Base-by-base conservation (phyloP, 371 early-diverging fungal genomes). In the Mortierella sp. region DNA sequence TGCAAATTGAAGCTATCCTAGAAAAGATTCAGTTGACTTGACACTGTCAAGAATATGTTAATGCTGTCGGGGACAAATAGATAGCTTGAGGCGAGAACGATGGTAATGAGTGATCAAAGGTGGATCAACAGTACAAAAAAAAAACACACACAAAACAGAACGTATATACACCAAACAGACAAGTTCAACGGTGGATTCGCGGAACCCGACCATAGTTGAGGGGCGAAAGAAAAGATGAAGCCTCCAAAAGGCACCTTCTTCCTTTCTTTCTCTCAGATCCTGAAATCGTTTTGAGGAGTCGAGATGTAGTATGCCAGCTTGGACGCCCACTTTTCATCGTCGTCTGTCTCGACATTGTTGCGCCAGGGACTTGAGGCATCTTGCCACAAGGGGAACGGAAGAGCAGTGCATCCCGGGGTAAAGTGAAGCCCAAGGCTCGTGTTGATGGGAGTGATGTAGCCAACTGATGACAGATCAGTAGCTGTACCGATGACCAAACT, bases 221-320 rank as follows among this genome's bases (percentile, higher is more conserved):
- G n/a, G n/a, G n/a, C n/a, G n/a, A n/a, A 34, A 10, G 34, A 34
- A 34, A 34, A 34, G 4, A 10, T 7, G 34, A 4, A 7, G 4
- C 34, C 10, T 34, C 34, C 34, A 50, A 50, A 30, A 28, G 16
- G 30, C 34, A 7, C 34, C 34, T 10, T 34, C 34, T 7, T 34
- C 34, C 34, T 4, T 34, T 28, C 26, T 16, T 18, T 18, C 7
- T 8, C 43, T 66, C 46, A 76, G 50, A 76, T 69, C 41, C 58
- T 55, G 45, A 76, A 76, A 23, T 76, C 78, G 31, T 76, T 76
- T 16, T 76, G 66, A 18, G 70, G 62, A n/a, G 78, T 76, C 60
- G 66, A 52, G 24, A 76, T 76, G 31, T 65, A 76, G 31, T 41
- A 62, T n/a, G 55, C 78, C 28, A 76, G 48, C 46, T 61, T 61